Conservation (phyloP, 1,139 yeast species). For the Scheffersomyces cryptocercus region DNA sequence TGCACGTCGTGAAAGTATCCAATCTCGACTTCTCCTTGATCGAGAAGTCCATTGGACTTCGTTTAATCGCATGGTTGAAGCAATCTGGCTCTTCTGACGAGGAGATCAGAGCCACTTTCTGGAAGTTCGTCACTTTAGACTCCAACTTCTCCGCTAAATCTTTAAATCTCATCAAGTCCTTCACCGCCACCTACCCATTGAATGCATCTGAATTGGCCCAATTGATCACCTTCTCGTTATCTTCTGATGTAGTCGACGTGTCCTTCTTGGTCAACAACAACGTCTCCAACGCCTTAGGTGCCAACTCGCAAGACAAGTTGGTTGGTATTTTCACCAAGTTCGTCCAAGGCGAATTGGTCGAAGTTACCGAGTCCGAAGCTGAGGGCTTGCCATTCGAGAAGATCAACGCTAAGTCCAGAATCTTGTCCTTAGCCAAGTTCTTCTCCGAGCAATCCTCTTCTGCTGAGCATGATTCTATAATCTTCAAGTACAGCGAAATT, state of each 20-base stretch:
- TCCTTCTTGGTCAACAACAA: conserved; percentile 46
- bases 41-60: conserved; percentile 37
- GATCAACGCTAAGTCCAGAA: conserved; percentile 39
- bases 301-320: conserved; percentile 18
- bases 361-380: conserved; percentile 11
- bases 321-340: conserved; percentile 34
- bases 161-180: conserved; percentile 38
- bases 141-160: conserved; percentile 26
- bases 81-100: conserved; percentile 30
- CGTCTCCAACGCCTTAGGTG: conserved; percentile 33
- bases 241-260: conserved; percentile 44
- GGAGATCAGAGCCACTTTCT: conserved; percentile 34
- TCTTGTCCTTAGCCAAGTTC: conserved; percentile 44
- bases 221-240: conserved; percentile 39
- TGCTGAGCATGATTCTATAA: conserved; percentile 16
- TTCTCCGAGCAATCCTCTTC: conserved; percentile 28
- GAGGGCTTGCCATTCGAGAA: conserved; percentile 22
- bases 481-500: conserved; percentile 40
- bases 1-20: conserved; percentile 32
- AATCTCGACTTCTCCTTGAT: conserved; percentile 36
- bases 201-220: conserved; percentile 29
- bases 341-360: conserved; percentile 36
- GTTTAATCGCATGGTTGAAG: conserved; percentile 40
- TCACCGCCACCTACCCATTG: conserved; percentile 30
- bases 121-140: conserved; percentile 44